Evolutionary conservation across 1,139 yeast genomes (phyloP).

Genomic region (Arxiozyma heterogenica): DNA sequence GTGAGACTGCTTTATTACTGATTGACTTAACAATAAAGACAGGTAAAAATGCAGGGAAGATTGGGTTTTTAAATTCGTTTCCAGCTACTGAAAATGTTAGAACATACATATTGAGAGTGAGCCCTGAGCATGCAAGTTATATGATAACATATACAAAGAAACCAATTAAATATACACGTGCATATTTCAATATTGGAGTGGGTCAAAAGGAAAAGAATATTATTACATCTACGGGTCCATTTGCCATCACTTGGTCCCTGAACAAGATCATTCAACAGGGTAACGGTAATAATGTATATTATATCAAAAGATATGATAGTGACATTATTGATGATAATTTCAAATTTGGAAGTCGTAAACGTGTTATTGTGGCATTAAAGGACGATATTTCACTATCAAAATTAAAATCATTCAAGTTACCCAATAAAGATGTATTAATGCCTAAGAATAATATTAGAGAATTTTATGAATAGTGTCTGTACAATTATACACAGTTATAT

Average conservation of each 20-base stretch:
- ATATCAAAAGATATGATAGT: constrained; percentile 53
- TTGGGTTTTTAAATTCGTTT: constrained; percentile 61
- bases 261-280: constrained; percentile 40
- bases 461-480: constrained; percentile 3
- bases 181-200: constrained; percentile 65
- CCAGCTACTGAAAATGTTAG: constrained; percentile 58
- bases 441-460: constrained; percentile 10
- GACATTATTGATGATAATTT: constrained; percentile 70
- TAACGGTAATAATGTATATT: constrained; percentile 47
- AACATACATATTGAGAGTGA: constrained; percentile 57
- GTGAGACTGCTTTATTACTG: constrained; percentile 57
- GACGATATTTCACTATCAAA: constrained; percentile 63
- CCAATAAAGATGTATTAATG: constrained; percentile 35
- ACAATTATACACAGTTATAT: not conserved
- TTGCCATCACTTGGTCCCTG: constrained; percentile 74
- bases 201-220: constrained; percentile 59
- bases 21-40: constrained; percentile 55
- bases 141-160: constrained; percentile 47
- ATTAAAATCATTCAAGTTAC: constrained; percentile 48
- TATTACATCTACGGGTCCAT: constrained; percentile 72
- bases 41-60: constrained; percentile 50
- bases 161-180: constrained; percentile 55
- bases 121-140: constrained; percentile 64
- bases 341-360: constrained; percentile 60
- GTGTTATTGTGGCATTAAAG: constrained; percentile 60